A percentile compares a stretch with the other conserved stretches of the same genome.
Evolutionary conservation across 495 filamentous ascomycete genomes (phyloP).

Genomic region (Pyrenopolyporus hunteri): DNA sequence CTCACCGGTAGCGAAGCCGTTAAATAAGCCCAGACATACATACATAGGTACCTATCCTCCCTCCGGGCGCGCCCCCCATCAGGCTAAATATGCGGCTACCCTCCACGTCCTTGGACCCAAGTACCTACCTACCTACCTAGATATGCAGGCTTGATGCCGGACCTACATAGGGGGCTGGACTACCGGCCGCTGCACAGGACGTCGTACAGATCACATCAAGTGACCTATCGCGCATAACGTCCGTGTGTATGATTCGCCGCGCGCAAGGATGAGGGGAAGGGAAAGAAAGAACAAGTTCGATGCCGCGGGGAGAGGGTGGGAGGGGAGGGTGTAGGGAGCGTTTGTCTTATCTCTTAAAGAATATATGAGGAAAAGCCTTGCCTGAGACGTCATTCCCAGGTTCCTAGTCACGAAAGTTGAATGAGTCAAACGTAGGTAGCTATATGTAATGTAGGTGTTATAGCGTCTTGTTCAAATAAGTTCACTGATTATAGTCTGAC

Average conservation of each 20-base stretch:
- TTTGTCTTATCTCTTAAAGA: not conserved
- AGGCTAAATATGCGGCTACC: conserved; percentile 3
- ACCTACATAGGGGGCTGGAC: not conserved
- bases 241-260: conserved; percentile 9
- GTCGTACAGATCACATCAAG: conserved; percentile 28
- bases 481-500: too few species aligned
- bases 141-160: conserved; percentile 16
- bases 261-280: not conserved
- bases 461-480: too few species aligned
- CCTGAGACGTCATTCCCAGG: not conserved
- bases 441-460: too few species aligned
- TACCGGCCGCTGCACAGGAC: conserved; percentile 13
- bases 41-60: too few species aligned
- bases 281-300: conserved; percentile 7
- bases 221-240: not conserved
- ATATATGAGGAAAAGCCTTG: not conserved
- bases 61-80: too few species aligned
- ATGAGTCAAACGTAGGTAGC: too few species aligned
- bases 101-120: too few species aligned
- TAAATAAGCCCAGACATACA: too few species aligned
- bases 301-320: not conserved
- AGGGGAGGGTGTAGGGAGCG: not conserved
- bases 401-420: too few species aligned
- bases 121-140: not conserved
- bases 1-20: too few species aligned